Conservation (phyloP, 2,329 filamentous ascomycete genomes). For the Botrytis sinoallii region DNA sequence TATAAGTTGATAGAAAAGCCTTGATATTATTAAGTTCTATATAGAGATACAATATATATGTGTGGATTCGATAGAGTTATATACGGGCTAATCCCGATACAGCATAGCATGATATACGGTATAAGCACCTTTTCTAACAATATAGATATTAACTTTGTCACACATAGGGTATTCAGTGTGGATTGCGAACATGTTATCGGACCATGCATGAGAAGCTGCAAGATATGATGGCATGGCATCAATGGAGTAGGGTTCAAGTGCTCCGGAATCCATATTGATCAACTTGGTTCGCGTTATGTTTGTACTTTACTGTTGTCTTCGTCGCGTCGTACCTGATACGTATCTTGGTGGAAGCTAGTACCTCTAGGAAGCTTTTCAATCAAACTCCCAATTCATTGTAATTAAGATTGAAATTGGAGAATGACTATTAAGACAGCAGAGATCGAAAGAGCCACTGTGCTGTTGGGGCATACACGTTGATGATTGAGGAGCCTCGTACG, state of each 20-base stretch:
- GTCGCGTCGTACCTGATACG: background rate
- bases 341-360: background rate
- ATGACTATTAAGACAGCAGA: background rate
- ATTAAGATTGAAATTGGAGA: background rate
- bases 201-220: constrained; percentile 18
- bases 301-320: background rate
- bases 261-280: constrained; percentile 7
- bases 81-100: too few relatives aligned
- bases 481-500: background rate
- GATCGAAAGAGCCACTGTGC: background rate
- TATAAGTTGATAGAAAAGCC: too few relatives aligned
- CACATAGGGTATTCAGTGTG: too few relatives aligned
- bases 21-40: too few relatives aligned
- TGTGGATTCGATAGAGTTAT: too few relatives aligned
- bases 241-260: constrained; percentile 10
- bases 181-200: constrained; percentile 13
- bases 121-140: too few relatives aligned
- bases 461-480: background rate
- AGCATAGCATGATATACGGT: too few relatives aligned
- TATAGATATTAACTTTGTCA: too few relatives aligned
- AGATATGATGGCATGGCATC: constrained; percentile 17
- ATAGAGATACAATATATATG: too few relatives aligned
- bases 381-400: background rate
- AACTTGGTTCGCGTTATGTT: constrained; percentile 8
- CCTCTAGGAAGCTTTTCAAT: background rate